Base-by-base conservation (phyloP, 2,329 filamentous ascomycete genomes). In the Fonsecaea erecta region DNA sequence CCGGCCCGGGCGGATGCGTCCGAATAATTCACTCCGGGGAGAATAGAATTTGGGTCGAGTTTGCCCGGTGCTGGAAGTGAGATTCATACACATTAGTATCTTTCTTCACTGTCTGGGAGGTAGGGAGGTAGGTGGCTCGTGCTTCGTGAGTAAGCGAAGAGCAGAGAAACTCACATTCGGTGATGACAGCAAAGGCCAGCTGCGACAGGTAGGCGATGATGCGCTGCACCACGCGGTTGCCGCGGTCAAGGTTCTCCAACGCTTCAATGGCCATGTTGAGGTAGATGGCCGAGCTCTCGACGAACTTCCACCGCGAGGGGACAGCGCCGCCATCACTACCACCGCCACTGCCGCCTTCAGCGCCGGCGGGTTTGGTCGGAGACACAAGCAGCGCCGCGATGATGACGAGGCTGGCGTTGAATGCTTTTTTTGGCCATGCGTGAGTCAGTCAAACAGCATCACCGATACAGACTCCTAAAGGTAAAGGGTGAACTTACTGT, bases 401-500 rank as follows among this genome's bases (percentile, higher is more conserved):
- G 34, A 61, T 35, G 2, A 61, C 58, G 8, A 61, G 58, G 11
- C 48, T 32, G 30, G 58, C 58, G 24, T 61, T 61, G 48, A 61
- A 61, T 43, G 58, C 58, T 61, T 53, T 30, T 61, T 53, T 30
- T 30, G 3, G 28, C 48, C 28, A 11, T 21, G 32, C 8, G 28
- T 30, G 28, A 30, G 28, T 30, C 3, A 8, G 8, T 4, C 3
- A 30, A 30, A 30, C 28, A 30, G 3, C 3, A 4, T 30, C 28
- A n/a, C 28, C 1, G 8, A 48, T 9, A 30, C 3, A 30, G 14
- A 46, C 3, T n/a, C 11, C 3, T 12, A 16, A 46, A 21, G 18
- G 9, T 4, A 35, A 61, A 21, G 37, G 12, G 30, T 9, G 8
- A 30, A 60, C 72, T 59, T 70, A 76, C 76, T 73, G 66, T 77